A percentile compares a stretch with the other conserved stretches of the same genome.
phyloP scores from a whole-genome alignment of 1,139 yeast genomes.

The Nakaseomyces uthaithaninus region DNA sequence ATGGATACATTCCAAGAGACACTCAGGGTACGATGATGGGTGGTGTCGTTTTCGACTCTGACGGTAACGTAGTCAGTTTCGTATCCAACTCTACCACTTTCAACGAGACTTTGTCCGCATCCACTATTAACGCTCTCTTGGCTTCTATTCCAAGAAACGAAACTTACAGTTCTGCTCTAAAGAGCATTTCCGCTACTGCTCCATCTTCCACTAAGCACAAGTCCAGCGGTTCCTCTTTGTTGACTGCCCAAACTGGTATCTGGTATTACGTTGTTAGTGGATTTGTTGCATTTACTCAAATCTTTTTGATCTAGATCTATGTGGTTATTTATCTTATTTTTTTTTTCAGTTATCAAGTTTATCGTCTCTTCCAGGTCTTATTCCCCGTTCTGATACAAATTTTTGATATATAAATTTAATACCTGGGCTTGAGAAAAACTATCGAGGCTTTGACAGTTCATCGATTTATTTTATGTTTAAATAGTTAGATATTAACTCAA shows the following conservation, averaged over 20 bases:
- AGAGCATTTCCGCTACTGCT: constrained; percentile 26
- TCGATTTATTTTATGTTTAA: too few relatives aligned
- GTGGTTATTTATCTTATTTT: background rate
- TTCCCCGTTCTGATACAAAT: too few relatives aligned
- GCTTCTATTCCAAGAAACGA: constrained; percentile 18
- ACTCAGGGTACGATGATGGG: constrained; percentile 47
- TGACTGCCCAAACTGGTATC: constrained; percentile 12
- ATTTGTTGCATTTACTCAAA: constrained; percentile 18
- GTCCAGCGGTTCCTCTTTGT: constrained; percentile 15
- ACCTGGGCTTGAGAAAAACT: too few relatives aligned
- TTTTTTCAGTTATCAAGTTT: background rate
- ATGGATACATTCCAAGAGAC: constrained; percentile 51
- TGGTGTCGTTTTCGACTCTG: constrained; percentile 59
- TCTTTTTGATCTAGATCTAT: constrained; percentile 10
- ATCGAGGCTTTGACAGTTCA: too few relatives aligned
- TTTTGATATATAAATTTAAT: too few relatives aligned
- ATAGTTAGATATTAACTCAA: too few relatives aligned
- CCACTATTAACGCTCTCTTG: constrained; percentile 20
- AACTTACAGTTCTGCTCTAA: constrained; percentile 21
- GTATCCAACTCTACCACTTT: constrained; percentile 49
- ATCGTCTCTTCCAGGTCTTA: background rate
- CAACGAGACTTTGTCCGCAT: constrained; percentile 31
- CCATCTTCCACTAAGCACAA: constrained; percentile 23
- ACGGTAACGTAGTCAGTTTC: constrained; percentile 55
- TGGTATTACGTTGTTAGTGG: constrained; percentile 18